Percentiles rank a stretch among this genome's conserved stretches.
Conservation (phyloP, 2,329 filamentous ascomycete genomes). For the Talaromyces sp. region DNA sequence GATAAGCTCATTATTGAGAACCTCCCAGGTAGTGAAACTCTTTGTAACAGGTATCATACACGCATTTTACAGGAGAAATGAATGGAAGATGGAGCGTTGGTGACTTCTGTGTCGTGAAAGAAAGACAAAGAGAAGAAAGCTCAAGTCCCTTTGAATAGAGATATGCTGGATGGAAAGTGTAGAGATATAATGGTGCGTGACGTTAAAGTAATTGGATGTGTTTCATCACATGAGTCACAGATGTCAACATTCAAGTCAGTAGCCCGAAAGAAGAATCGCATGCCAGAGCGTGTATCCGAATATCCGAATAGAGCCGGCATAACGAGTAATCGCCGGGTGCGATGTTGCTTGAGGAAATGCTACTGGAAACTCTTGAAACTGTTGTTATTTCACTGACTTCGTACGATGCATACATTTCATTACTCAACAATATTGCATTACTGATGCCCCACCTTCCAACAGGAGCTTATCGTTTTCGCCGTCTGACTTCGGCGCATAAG, state of each 20-base stretch:
- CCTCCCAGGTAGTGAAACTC: too few species aligned
- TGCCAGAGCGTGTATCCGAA: not conserved
- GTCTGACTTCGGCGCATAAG: not conserved
- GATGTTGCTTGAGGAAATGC: not conserved
- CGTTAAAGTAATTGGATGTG: not conserved
- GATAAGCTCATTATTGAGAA: too few species aligned
- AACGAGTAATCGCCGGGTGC: not conserved
- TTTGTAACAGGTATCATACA: too few species aligned
- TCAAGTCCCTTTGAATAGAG: not conserved
- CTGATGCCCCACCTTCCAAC: not conserved
- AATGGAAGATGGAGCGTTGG: not conserved
- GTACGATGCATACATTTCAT: not conserved
- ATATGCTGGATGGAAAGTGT: not conserved
- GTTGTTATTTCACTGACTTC: not conserved
- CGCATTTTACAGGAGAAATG: too few species aligned
- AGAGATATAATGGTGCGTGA: not conserved
- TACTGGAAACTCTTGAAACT: not conserved
- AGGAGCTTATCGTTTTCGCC: not conserved
- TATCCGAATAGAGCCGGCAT: not conserved
- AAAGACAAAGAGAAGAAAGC: not conserved
- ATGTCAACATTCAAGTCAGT: not conserved
- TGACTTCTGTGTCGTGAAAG: not conserved
- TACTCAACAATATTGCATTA: not conserved
- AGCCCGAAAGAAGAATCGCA: not conserved
- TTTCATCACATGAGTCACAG: not conserved